phyloP scores from a whole-genome alignment of 2,329 filamentous ascomycete genomes.

The Pseudogymnoascus pannorum region DNA sequence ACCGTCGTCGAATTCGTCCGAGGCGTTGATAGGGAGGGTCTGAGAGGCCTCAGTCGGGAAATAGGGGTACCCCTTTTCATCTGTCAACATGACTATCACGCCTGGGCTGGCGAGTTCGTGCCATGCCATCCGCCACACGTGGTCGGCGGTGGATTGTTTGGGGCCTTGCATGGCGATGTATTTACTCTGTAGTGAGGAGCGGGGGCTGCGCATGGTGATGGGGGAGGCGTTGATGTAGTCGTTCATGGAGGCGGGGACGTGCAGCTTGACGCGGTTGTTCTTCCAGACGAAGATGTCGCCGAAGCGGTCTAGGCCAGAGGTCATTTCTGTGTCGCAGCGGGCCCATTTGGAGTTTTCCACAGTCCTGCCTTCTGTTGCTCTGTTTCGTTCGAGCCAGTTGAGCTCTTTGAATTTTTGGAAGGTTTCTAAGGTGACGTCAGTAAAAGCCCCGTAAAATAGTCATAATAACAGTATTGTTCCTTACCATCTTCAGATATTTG shows the following conservation, averaged over 20 bases:
- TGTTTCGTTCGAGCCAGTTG: constrained; percentile 46
- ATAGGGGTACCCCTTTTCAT: constrained; percentile 85
- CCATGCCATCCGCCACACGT: constrained; percentile 95
- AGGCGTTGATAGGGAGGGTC: constrained; percentile 49
- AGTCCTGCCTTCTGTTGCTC: constrained; percentile 27
- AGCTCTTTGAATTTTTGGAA: constrained; percentile 50
- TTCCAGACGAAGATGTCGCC: constrained; percentile 84
- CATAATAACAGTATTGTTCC: constrained; percentile 22
- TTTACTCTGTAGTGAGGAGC: constrained; percentile 30
- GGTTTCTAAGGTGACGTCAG: constrained; percentile 14
- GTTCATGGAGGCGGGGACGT: constrained; percentile 63
- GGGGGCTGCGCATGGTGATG: constrained; percentile 44
- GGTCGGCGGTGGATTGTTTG: constrained; percentile 64
- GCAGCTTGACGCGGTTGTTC: constrained; percentile 74
- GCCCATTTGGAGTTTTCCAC: constrained; percentile 42
- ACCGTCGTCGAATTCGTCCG: constrained; percentile 56
- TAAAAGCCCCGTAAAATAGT: constrained; percentile 17
- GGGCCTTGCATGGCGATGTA: constrained; percentile 96
- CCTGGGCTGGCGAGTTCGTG: constrained; percentile 63
- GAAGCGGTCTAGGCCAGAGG: constrained; percentile 71
- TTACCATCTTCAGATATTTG: constrained; percentile 40
- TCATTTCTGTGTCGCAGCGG: constrained; percentile 45
- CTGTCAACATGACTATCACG: constrained; percentile 89
- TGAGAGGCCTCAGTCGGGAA: constrained; percentile 59
- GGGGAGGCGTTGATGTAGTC: constrained; percentile 82